Evolutionary conservation across 345 rosid genomes (phyloP).

Genomic region (Arabidopsis arenosa): DNA sequence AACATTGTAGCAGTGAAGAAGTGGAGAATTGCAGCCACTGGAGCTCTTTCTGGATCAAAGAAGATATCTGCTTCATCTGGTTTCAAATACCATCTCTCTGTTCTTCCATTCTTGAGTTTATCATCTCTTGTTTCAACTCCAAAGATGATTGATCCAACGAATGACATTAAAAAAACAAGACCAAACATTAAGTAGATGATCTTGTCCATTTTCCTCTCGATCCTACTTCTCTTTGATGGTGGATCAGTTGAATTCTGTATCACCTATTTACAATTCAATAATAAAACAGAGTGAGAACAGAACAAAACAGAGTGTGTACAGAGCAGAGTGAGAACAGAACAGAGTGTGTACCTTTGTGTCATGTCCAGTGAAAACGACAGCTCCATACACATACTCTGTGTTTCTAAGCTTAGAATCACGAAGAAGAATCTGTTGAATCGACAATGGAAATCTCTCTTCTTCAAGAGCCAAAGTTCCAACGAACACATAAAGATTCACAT

Average conservation of each 20-base stretch:
- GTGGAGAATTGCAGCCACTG: slow-evolving; percentile 63
- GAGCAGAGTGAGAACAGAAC: background rate
- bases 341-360: slow-evolving; percentile 67
- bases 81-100: slow-evolving; percentile 88
- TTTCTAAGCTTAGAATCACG: slow-evolving; percentile 89
- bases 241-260: slow-evolving; percentile 86
- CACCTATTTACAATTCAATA: slow-evolving; percentile 46
- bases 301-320: no score
- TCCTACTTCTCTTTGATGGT: slow-evolving; percentile 87
- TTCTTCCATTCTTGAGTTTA: slow-evolving; percentile 53
- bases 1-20: slow-evolving; percentile 78
- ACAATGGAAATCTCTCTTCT: slow-evolving; percentile 65
- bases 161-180: slow-evolving; percentile 57
- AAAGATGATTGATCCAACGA: slow-evolving; percentile 76
- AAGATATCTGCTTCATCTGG: slow-evolving; percentile 57
- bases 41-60: slow-evolving; percentile 65
- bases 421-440: slow-evolving; percentile 86
- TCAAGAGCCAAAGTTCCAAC: slow-evolving; percentile 73
- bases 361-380: slow-evolving; percentile 84
- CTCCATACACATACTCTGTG: slow-evolving; percentile 82
- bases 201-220: slow-evolving; percentile 86
- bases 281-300: slow-evolving; percentile 9
- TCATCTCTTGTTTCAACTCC: slow-evolving; percentile 72
- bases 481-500: slow-evolving; percentile 82
- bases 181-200: slow-evolving; percentile 72